A percentile compares a stretch with the other conserved stretches of the same genome.
phyloP scores from a whole-genome alignment of 2,329 filamentous ascomycete genomes.

The Diaporthe sp. region DNA sequence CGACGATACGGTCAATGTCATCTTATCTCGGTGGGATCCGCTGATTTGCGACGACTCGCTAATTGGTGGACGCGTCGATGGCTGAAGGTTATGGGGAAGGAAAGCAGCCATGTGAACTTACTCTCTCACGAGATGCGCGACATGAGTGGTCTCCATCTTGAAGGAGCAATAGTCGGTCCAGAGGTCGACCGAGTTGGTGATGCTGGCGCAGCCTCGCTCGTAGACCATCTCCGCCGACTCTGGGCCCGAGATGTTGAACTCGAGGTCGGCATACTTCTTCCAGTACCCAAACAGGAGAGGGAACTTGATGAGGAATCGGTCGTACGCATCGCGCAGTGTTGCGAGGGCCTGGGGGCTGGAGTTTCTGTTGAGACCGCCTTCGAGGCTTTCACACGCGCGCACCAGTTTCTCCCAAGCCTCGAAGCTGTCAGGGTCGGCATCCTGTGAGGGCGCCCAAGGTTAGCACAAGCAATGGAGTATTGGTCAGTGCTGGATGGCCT shows the following conservation, averaged over 20 bases:
- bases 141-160: conserved; percentile 97
- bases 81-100: conserved; percentile 71
- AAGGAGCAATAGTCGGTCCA: conserved; percentile 98
- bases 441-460: conserved; percentile 54
- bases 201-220: conserved; percentile 93
- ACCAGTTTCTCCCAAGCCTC: conserved; percentile 96
- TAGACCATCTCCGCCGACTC: conserved; percentile 99
- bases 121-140: conserved; percentile 97
- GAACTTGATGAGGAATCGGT: conserved; percentile 94
- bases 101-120: conserved; percentile 85
- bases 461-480: conserved; percentile 5
- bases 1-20: conserved; percentile 47
- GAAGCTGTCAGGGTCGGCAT: conserved; percentile 87
- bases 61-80: conserved; percentile 40
- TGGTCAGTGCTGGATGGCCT: not conserved
- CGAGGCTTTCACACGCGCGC: conserved; percentile 83
- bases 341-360: conserved; percentile 95
- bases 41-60: conserved; percentile 58
- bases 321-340: conserved; percentile 88
- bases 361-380: conserved; percentile 95
- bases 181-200: conserved; percentile 93
- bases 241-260: conserved; percentile 96
- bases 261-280: conserved; percentile 99
- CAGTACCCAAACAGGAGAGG: conserved; percentile 97
- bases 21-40: conserved; percentile 51